Evolutionary conservation across 306 rosid species (phyloP), one percentile per base, ranked within the genome.

Genomic region (Vachellia pachyceras): DNA sequence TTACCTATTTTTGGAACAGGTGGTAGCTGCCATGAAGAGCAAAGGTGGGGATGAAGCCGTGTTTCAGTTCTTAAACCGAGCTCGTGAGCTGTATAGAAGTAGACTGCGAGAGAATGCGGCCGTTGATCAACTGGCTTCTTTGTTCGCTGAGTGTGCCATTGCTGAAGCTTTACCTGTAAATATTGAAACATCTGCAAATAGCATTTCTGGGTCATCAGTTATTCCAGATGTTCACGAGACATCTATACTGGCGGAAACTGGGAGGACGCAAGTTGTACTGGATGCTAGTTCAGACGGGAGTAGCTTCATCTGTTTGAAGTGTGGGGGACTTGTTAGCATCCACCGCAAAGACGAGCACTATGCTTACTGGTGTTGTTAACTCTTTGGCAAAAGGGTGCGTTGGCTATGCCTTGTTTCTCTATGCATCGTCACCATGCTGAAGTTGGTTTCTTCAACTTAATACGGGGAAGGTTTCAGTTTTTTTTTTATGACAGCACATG

Each of bases 61-160:
- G 40, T 85, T 90, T 79, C 90, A 81, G 87, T 90, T 92, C 54
- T 76, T 96, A 78, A 79, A 91, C 50, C 97, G 98, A 23, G 99
- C 99, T 58, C 92, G 97, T 3, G 97, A 93, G 83, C 75, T 84
- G 37, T 93, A 96, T 78, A 85, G 85, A 88, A 87, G 81, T 76
- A 87, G 89, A 84, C 77, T 96, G 83, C 97, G 82, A 73, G 97
- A 86, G 81, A 92, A 82, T 70, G 81, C 90, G 39, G 94, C 87
- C 11, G 92, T 68, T 33, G 97, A 96, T 89, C 97, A 92, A 79
- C 88, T 96, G 71, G 98, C 99, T 67, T 92, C 94, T 69, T 83
- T 96, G 87, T 96, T 96, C 86, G 94, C 99, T 0, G 99, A 93
- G 90, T 93, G 99, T 83, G 99, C 94, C 67, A 93, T 96, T 74